Conservation (phyloP, 2,329 filamentous ascomycete genomes). For the Colletotrichum higginsianum region DNA sequence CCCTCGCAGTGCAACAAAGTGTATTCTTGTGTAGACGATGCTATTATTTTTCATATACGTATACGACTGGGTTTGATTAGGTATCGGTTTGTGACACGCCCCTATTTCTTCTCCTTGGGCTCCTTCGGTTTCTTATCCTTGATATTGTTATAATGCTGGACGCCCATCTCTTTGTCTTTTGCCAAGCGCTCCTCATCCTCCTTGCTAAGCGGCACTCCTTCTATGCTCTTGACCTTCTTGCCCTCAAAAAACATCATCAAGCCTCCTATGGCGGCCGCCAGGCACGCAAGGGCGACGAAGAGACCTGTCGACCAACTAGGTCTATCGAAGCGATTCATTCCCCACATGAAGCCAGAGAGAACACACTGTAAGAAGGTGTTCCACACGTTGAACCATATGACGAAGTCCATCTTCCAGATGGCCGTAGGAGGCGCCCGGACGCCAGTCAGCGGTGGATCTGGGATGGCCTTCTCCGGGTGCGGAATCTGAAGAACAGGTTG, state of each 20-base stretch:
- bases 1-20: background rate
- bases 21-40: background rate
- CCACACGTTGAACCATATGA: conserved; percentile 83
- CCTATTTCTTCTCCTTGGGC: conserved; percentile 59
- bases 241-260: conserved; percentile 80
- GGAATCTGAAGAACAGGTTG: conserved; percentile 68
- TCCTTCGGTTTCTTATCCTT: conserved; percentile 66
- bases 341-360: conserved; percentile 88
- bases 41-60: background rate
- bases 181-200: conserved; percentile 66
- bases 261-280: conserved; percentile 78
- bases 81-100: conserved; percentile 43
- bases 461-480: conserved; percentile 73
- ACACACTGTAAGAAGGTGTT: conserved; percentile 85
- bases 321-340: conserved; percentile 78
- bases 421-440: conserved; percentile 76
- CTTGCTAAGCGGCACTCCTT: conserved; percentile 77
- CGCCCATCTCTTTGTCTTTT: conserved; percentile 67
- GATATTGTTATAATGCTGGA: conserved; percentile 72
- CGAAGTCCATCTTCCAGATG: conserved; percentile 83
- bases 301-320: conserved; percentile 85
- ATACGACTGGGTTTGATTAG: conserved; percentile 4
- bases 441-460: conserved; percentile 80
- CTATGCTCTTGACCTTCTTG: conserved; percentile 78
- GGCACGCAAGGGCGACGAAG: conserved; percentile 82